These are phyloP conservation scores for Alternaria triticimaculans DNA, from an alignment of 2,329 filamentous ascomycete genomes.

Conservation along the genomic window DNA sequence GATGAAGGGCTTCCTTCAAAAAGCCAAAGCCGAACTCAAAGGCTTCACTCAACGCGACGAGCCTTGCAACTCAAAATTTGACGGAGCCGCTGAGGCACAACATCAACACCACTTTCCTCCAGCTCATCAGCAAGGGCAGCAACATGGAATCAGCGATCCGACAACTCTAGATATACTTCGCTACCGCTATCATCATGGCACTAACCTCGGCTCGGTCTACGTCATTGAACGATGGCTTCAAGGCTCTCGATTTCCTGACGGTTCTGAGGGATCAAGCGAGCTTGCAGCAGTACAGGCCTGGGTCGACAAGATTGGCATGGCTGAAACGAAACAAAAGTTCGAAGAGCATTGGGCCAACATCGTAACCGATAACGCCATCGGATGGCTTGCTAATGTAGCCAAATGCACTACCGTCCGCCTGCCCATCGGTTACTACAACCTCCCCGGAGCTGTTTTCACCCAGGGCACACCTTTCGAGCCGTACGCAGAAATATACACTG, in stretches of 20 bases:
- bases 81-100: background rate
- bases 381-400: constrained; percentile 60
- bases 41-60: constrained; percentile 13
- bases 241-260: constrained; percentile 56
- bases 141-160: constrained; percentile 47
- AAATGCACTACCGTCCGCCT: constrained; percentile 65
- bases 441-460: constrained; percentile 59
- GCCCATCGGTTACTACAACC: constrained; percentile 66
- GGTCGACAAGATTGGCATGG: constrained; percentile 56
- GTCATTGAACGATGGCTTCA: constrained; percentile 67
- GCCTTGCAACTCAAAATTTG: background rate
- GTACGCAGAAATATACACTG: constrained; percentile 57
- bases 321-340: constrained; percentile 58
- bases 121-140: constrained; percentile 4
- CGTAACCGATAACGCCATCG: constrained; percentile 59
- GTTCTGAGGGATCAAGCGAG: constrained; percentile 56
- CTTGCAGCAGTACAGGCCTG: constrained; percentile 59
- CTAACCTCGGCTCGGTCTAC: constrained; percentile 65
- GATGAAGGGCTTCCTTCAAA: constrained; percentile 40
- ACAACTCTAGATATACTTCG: constrained; percentile 54
- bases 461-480: constrained; percentile 60
- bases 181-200: constrained; percentile 67
- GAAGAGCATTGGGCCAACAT: constrained; percentile 62
- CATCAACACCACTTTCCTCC: constrained; percentile 4
- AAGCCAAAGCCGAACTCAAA: constrained; percentile 35